A percentile compares a stretch with the other conserved stretches of the same genome.
These are phyloP conservation scores for Trypanosomatidae sp. DNA, from an alignment of 208 protist species.

Conservation along the genomic window DNA sequence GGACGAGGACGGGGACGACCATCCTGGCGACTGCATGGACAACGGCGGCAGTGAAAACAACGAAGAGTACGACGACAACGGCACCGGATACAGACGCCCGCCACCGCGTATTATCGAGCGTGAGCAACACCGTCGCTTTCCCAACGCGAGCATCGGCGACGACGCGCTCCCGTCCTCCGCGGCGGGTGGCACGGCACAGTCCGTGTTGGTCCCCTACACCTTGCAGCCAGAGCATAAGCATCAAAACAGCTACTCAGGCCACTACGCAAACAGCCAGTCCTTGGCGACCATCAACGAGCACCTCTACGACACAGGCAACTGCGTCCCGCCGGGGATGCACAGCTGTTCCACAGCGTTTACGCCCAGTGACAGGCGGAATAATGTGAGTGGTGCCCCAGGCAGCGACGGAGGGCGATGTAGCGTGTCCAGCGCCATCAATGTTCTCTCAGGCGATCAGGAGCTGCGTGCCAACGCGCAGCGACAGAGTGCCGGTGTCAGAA, in stretches of 20 bases:
- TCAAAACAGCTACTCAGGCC: conserved; percentile 11
- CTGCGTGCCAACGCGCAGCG: conserved; percentile 31
- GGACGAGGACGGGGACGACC: conserved; percentile 23
- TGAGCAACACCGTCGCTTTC: conserved; percentile 69
- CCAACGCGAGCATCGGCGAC: conserved; percentile 11
- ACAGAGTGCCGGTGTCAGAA: not conserved
- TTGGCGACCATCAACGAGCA: not conserved
- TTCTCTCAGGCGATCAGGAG: conserved; percentile 37
- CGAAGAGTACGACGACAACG: conserved; percentile 22
- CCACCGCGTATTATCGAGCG: conserved; percentile 87
- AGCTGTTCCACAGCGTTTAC: not conserved
- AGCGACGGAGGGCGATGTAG: conserved; percentile 21
- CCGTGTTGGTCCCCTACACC: not conserved
- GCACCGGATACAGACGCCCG: conserved; percentile 15
- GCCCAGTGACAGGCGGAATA: conserved; percentile 2
- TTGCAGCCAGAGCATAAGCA: conserved; percentile 11
- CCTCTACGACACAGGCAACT: not conserved
- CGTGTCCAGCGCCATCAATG: conserved; percentile 38
- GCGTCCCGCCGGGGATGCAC: not conserved
- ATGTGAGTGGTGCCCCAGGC: conserved; percentile 6
- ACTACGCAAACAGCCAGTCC: not conserved
- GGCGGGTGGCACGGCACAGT: not conserved
- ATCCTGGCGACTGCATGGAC: conserved; percentile 25
- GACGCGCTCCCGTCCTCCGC: conserved; percentile 8
- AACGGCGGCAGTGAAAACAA: conserved; percentile 11